These are phyloP conservation scores for Gymnopus androsaceus DNA, from an alignment of 1,284 basidiomycete genomes.

Conservation along the genomic window DNA sequence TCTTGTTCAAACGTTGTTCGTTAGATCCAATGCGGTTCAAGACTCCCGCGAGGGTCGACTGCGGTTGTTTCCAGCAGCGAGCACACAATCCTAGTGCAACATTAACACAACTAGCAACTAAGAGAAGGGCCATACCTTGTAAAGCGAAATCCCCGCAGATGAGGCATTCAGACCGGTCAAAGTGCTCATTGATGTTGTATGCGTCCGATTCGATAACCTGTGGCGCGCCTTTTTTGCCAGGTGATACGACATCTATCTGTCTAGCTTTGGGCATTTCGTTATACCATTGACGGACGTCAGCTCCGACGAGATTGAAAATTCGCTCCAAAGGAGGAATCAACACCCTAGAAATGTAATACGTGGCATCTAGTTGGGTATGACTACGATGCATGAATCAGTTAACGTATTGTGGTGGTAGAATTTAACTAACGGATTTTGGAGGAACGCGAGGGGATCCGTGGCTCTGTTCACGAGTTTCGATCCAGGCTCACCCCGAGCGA, in stretches of 20 bases:
- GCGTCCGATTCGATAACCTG: conserved; percentile 34
- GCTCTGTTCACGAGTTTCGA: conserved; percentile 82
- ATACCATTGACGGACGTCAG: conserved; percentile 88
- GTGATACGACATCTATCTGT: conserved; percentile 42
- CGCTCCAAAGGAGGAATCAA: conserved; percentile 89
- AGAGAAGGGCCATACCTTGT: conserved; percentile 43
- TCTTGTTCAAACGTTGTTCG: conserved; percentile 57
- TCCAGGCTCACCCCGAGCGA: conserved; percentile 68
- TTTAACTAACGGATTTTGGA: conserved; percentile 61
- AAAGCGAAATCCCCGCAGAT: conserved; percentile 61
- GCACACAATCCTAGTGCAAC: conserved; percentile 63
- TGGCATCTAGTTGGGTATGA: conserved; percentile 65
- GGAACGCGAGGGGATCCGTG: conserved; percentile 75
- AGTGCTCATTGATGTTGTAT: conserved; percentile 75
- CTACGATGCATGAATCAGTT: background rate
- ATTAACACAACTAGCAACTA: conserved; percentile 6
- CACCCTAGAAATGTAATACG: conserved; percentile 90
- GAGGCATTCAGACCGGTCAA: conserved; percentile 71
- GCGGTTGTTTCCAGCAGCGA: conserved; percentile 55
- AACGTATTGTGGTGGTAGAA: background rate
- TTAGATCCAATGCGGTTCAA: conserved; percentile 57
- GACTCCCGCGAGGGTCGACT: conserved; percentile 62
- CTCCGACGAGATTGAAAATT: conserved; percentile 91
- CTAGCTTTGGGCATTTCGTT: conserved; percentile 79
- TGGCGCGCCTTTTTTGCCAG: conserved; percentile 45